Conservation (phyloP, 1,139 yeast species). For the Zygoascus hellenicus region DNA sequence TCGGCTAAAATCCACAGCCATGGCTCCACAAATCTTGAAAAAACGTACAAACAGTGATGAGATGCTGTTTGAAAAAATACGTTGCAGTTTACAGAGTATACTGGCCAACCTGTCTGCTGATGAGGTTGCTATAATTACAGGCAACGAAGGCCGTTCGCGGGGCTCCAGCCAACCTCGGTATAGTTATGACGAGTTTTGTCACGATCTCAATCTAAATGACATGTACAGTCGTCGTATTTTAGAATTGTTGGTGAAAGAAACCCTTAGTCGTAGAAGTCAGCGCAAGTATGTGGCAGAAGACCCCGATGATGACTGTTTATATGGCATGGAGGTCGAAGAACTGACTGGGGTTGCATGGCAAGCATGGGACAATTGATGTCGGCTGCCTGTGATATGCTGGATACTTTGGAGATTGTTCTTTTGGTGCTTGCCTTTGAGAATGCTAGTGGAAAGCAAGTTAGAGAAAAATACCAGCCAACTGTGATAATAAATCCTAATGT, state of each 20-base stretch:
- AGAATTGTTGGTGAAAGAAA: slow-evolving; percentile 24
- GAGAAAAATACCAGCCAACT: no score
- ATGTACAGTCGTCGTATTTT: slow-evolving; percentile 19
- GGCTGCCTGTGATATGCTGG: not conserved
- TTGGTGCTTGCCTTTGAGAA: not conserved
- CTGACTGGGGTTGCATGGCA: slow-evolving; percentile 10
- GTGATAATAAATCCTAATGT: no score
- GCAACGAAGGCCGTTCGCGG: not conserved
- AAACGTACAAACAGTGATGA: slow-evolving; percentile 10
- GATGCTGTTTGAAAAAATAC: slow-evolving; percentile 8
- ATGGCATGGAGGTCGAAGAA: slow-evolving; percentile 11
- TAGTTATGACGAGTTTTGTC: slow-evolving; percentile 25
- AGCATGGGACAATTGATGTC: not conserved
- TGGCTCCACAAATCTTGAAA: slow-evolving; percentile 11
- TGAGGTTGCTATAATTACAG: not conserved
- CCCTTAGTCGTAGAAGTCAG: slow-evolving; percentile 10
- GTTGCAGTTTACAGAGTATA: not conserved
- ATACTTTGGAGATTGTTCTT: not conserved
- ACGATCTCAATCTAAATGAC: slow-evolving; percentile 25
- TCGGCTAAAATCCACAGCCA: not conserved
- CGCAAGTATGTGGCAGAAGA: not conserved
- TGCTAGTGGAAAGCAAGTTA: no score
- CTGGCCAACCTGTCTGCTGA: not conserved
- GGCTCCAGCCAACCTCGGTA: slow-evolving; percentile 8
- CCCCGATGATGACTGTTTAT: slow-evolving; percentile 8